Base-by-base conservation (phyloP, 163 green algal species). In the Botryococcus braunii region DNA sequence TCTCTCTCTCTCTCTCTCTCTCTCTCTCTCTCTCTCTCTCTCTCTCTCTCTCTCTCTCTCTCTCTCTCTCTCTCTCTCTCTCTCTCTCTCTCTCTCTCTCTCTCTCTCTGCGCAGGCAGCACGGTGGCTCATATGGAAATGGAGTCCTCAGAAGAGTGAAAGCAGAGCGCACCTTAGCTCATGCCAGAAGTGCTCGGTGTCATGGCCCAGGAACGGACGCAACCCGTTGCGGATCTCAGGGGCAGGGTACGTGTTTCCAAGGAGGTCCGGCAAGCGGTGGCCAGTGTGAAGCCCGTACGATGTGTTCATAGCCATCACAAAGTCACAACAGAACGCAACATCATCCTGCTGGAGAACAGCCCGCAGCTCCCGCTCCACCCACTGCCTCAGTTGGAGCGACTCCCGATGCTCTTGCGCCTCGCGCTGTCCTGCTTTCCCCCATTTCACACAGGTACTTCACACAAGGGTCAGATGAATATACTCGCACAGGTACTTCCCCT, bases 131-230 rank as follows among this genome's bases (percentile, higher is more conserved):
- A 31, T 32, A 17, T 49, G 37, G 40, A 21, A 62, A 55, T 55
- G 17, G 21, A 55, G 21, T 55, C 17, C 46, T 29, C 21, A 21
- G 17, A 21, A 55, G 17, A 27, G 46, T 55, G 21, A 55, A 55
- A 21, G 46, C 31, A 5, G 1, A 60, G 34, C 50, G 36, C 46
- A 69, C 62, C 75, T 72, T n/a, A 83, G 74, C 63, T 83, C 77
- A 59, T 80, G 77, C 77, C 77, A 83, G 37, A 83, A 83, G 23
- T 79, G 77, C 2, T 31, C 68, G 5, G 64, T 61, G 23, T 66
- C 50, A 1, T 79, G 66, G 1, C 73, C 59, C 56, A 82, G 69
- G 49, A 82, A 82, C 1, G 76, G 72, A 27, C 34, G 61, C 65
- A 82, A 37, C 2, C 72, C 76, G 7, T 58, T 32, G 35, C 50